Percentiles rank a stretch among this genome's conserved stretches.
Evolutionary conservation across 2,329 filamentous ascomycete species (phyloP).

Genomic region (Drechslera avenae): DNA sequence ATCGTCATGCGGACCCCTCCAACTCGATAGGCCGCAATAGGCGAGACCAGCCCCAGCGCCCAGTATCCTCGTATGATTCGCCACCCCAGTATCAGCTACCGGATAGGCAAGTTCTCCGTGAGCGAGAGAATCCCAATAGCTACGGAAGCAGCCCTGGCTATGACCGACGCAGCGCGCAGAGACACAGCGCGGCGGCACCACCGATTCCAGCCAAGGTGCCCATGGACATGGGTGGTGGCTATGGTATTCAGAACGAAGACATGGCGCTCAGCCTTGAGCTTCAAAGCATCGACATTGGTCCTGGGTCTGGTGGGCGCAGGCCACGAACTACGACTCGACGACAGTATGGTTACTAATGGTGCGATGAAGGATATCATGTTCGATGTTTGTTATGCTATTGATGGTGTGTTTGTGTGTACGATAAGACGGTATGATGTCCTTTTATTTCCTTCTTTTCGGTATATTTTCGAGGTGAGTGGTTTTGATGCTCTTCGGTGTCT

Average conservation of each 20-base stretch:
- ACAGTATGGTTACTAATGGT: slow-evolving; percentile 19
- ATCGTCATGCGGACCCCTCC: slow-evolving; percentile 18
- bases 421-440: slow-evolving; percentile 4
- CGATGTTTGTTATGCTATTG: slow-evolving; percentile 1
- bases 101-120: slow-evolving; percentile 38
- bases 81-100: slow-evolving; percentile 21
- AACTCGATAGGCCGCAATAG: slow-evolving; percentile 33
- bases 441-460: neutral
- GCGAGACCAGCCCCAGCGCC: slow-evolving; percentile 28
- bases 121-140: slow-evolving; percentile 41
- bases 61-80: slow-evolving; percentile 19
- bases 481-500: too few relatives aligned
- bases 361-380: neutral
- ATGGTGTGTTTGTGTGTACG: slow-evolving; percentile 7
- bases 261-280: slow-evolving; percentile 73
- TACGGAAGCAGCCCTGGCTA: slow-evolving; percentile 41
- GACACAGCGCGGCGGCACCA: slow-evolving; percentile 50
- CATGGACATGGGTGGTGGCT: slow-evolving; percentile 41
- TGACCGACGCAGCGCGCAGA: slow-evolving; percentile 28
- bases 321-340: slow-evolving; percentile 18
- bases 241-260: slow-evolving; percentile 26
- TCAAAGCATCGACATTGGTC: slow-evolving; percentile 57
- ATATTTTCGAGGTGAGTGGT: too few relatives aligned
- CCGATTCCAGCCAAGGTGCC: slow-evolving; percentile 75
- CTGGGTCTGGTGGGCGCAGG: slow-evolving; percentile 30